Evolutionary conservation across 345 rosid species (phyloP).

Genomic region (Arabis alpina): DNA sequence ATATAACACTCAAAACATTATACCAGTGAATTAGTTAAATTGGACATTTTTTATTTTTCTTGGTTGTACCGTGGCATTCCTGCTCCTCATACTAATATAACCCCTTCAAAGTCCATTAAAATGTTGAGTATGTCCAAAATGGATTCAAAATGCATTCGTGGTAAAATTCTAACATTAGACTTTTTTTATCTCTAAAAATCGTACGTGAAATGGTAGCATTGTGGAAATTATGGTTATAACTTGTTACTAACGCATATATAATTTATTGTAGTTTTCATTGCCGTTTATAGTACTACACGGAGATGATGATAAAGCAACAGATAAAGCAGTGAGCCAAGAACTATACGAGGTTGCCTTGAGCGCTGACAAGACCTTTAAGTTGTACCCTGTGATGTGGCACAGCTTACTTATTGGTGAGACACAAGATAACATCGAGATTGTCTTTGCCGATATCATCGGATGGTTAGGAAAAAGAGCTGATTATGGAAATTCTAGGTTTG

Average conservation of each 20-base stretch:
- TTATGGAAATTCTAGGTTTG: constrained; percentile 51
- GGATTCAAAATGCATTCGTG: not conserved
- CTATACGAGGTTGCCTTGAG: constrained; percentile 57
- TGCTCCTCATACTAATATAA: no score
- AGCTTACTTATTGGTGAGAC: constrained; percentile 80
- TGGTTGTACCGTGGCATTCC: no score
- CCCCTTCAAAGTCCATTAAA: no score
- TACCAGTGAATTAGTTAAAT: no score
- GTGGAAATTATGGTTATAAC: not conserved
- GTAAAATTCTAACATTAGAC: not conserved
- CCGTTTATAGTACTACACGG: constrained; percentile 85
- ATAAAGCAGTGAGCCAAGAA: constrained; percentile 63
- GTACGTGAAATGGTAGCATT: not conserved
- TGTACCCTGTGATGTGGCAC: constrained; percentile 90
- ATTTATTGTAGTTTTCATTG: constrained; percentile 55
- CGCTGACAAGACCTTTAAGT: constrained; percentile 72
- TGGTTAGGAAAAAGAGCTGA: constrained; percentile 62
- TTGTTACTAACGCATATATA: not conserved
- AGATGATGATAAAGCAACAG: constrained; percentile 82
- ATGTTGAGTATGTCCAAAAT: no score
- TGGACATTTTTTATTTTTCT: no score
- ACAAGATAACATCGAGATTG: constrained; percentile 57
- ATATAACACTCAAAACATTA: no score
- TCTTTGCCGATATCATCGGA: constrained; percentile 61
- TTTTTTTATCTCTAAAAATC: not conserved